Evolutionary conservation across 140 eudicot species (phyloP), one percentile per base, ranked within the genome.

Genomic region (Flaveria floridana): DNA sequence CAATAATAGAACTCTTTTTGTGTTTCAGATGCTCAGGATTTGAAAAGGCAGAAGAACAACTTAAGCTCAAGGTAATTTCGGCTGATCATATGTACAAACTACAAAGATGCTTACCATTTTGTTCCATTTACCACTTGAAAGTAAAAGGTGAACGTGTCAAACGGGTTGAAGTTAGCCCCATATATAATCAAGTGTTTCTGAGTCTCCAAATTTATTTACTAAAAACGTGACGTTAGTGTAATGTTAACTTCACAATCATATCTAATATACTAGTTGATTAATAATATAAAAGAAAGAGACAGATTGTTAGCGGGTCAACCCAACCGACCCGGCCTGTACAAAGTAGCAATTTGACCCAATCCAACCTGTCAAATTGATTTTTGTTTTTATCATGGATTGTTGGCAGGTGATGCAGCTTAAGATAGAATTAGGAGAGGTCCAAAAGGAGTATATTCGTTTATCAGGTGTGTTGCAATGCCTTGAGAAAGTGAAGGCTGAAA

Each of bases 31-130:
- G 88, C 80, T 34, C 78, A 44, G 87, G 76, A 34, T 75, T 56
- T 57, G 83, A 82, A 79, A 89, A 84, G 81, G 64, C 76, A 7
- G 85, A 82, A 47, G 78, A 74, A 79, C 87, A 78, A 70, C 89
- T 93, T 46, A 77, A 77, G 14, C 23, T 48, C 28, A 93, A 82
- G 98, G 98, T 93, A 87, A 61, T 76, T 63, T 21, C 23, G 62
- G 28, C 56, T 47, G 65, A 19, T 25, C 47, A 20, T 5, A 37
- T 56, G 67, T 56, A 30, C 41, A 30, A 12, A 30, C 15, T 56
- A 30, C 41, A 30, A 12, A 30, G 23, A 68, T 47, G 39, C 20
- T 63, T 65, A 34, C 26, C 26, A 11, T 47, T 42, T 63, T 42
- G 25, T 56, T 3, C 61, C 47, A 52, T 65, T 37, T 66, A 66